Evolutionary conservation across 495 filamentous ascomycete genomes (phyloP).

Genomic region (Daldinia childiae): DNA sequence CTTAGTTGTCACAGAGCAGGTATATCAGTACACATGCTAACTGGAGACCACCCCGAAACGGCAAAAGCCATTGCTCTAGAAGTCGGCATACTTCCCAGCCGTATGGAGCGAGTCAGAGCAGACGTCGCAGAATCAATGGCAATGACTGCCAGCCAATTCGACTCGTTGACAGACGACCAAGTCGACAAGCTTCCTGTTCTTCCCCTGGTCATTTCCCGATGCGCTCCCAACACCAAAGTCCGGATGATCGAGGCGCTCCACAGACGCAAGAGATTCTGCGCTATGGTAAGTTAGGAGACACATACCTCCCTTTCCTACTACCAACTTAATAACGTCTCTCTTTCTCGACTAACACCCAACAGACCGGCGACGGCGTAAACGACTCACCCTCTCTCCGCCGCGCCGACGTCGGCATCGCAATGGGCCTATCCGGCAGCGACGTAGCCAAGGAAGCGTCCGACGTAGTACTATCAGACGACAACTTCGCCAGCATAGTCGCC

Average conservation of each 20-base stretch:
- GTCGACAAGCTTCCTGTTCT: conserved; percentile 69
- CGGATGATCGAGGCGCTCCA: conserved; percentile 77
- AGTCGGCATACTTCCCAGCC: conserved; percentile 71
- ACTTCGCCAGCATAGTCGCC: conserved; percentile 79
- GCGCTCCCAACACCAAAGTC: conserved; percentile 73
- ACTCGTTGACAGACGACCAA: conserved; percentile 65
- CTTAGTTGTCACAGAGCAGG: conserved; percentile 69
- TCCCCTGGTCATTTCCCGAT: conserved; percentile 75
- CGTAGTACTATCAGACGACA: conserved; percentile 80
- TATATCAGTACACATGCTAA: conserved; percentile 81
- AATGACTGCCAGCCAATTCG: conserved; percentile 72
- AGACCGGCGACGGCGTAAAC: conserved; percentile 80
- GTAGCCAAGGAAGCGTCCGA: conserved; percentile 82
- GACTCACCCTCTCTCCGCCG: conserved; percentile 78
- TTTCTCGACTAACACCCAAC: not conserved
- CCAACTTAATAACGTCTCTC: not conserved
- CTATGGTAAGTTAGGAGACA: conserved; percentile 56
- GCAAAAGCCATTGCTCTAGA: conserved; percentile 71
- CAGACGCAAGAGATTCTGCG: conserved; percentile 69
- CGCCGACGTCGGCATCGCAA: conserved; percentile 81
- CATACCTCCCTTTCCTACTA: not conserved
- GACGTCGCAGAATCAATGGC: conserved; percentile 70
- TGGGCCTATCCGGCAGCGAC: conserved; percentile 75
- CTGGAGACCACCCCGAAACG: conserved; percentile 74
- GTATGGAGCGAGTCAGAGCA: conserved; percentile 59